Evolutionary conservation across 78 protist species (phyloP).

Genomic region (Capsaspora owczarzaki): DNA sequence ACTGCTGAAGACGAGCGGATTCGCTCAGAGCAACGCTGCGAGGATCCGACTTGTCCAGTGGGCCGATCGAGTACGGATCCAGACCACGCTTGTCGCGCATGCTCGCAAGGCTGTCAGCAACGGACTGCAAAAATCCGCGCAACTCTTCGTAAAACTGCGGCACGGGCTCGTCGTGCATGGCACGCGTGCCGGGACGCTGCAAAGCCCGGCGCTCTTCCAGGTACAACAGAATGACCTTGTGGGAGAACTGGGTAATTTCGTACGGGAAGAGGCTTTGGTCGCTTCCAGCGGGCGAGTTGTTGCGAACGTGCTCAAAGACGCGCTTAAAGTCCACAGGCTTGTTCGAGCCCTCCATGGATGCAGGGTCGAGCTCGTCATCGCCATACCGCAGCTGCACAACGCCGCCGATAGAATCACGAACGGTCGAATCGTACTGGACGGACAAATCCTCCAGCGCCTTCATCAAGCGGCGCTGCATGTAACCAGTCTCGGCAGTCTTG

Average conservation of each 20-base stretch:
- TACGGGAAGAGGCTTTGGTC: too few species aligned
- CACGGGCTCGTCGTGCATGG: background rate
- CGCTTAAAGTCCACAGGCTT: constrained; percentile 58
- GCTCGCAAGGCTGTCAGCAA: constrained; percentile 11
- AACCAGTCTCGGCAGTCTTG: constrained; percentile 99
- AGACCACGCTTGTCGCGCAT: constrained; percentile 20
- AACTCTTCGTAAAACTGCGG: constrained; percentile 31
- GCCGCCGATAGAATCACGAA: constrained; percentile 71
- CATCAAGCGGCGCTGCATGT: constrained; percentile 89
- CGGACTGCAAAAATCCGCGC: constrained; percentile 15
- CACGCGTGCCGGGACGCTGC: background rate
- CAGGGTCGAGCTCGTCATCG: constrained; percentile 92
- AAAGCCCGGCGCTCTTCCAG: too few species aligned
- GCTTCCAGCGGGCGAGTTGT: background rate
- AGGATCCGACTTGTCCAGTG: too few species aligned
- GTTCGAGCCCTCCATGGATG: constrained; percentile 56
- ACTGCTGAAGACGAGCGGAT: too few species aligned
- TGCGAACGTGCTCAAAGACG: constrained; percentile 35
- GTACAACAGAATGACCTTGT: too few species aligned
- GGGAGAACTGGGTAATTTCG: too few species aligned
- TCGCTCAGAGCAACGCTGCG: too few species aligned
- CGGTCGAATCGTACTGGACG: constrained; percentile 85
- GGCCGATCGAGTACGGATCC: too few species aligned
- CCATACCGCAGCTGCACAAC: constrained; percentile 89
- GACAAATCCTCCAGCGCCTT: constrained; percentile 93